Conservation (phyloP, 148 eudicot species). For the Vaccinium vitisidaea region DNA sequence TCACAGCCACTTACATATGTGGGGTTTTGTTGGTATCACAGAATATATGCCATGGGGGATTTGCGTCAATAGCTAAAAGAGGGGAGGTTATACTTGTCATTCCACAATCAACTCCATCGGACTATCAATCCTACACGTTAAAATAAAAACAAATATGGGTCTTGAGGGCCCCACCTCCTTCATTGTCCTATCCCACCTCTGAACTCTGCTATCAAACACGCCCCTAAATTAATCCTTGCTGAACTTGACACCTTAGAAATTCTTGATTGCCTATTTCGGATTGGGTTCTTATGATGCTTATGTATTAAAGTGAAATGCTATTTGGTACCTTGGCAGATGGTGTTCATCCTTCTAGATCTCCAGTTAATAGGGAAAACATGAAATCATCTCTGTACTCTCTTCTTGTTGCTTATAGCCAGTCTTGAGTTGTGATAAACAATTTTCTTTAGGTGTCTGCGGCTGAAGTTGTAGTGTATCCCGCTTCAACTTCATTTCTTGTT, state of each 20-base stretch:
- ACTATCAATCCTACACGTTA: too few relatives aligned
- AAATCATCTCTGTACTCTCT: background rate
- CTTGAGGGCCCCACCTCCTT: too few relatives aligned
- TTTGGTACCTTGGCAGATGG: background rate
- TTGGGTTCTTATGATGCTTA: background rate
- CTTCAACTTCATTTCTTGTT: background rate
- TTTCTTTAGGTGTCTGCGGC: background rate
- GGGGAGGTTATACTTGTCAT: too few relatives aligned
- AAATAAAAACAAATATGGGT: too few relatives aligned
- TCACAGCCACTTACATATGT: too few relatives aligned
- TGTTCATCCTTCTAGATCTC: background rate
- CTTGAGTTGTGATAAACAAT: background rate
- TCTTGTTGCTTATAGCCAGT: background rate
- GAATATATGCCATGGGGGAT: too few relatives aligned
- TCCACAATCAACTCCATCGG: too few relatives aligned
- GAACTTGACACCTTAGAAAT: background rate
- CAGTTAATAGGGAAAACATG: slow-evolving; percentile 7
- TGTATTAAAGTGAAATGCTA: background rate
- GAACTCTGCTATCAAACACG: too few relatives aligned
- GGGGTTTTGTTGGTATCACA: too few relatives aligned
- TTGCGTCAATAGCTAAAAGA: too few relatives aligned
- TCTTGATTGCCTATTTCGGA: background rate
- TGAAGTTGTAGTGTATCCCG: background rate
- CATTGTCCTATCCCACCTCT: too few relatives aligned
- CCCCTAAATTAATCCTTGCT: background rate